phyloP scores from a whole-genome alignment of 192 early-diverging fungal species.

The Coemansia sp. region DNA sequence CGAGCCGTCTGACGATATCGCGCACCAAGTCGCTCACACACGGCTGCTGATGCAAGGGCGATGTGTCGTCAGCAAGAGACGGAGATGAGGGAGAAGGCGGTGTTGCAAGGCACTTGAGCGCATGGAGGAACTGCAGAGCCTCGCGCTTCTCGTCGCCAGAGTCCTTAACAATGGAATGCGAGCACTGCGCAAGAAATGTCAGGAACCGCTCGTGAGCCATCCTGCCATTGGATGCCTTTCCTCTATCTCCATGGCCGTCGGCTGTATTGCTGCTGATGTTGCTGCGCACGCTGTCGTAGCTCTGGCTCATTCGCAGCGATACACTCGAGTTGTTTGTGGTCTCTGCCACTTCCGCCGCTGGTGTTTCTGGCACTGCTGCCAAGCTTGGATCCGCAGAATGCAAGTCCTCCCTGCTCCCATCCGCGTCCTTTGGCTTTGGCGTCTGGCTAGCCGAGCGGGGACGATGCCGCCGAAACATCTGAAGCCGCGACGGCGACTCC shows the following conservation, averaged over 20 bases:
- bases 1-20: slow-evolving; percentile 28
- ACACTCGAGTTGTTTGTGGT: background rate
- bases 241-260: background rate
- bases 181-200: slow-evolving; percentile 26
- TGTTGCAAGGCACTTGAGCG: slow-evolving; percentile 11
- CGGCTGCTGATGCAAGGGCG: background rate
- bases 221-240: background rate
- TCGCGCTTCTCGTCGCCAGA: slow-evolving; percentile 4
- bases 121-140: slow-evolving; percentile 26
- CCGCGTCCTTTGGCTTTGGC: background rate
- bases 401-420: slow-evolving; percentile 7
- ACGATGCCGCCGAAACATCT: slow-evolving; percentile 40
- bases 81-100: slow-evolving; percentile 1
- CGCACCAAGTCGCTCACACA: slow-evolving; percentile 14
- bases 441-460: background rate
- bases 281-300: slow-evolving; percentile 9
- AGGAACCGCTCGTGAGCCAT: slow-evolving; percentile 23
- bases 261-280: background rate
- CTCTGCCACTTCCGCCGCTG: background rate
- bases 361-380: too few relatives aligned
- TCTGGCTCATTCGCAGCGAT: background rate
- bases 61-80: background rate
- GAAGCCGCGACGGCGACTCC: slow-evolving; percentile 21
- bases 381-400: too few relatives aligned
- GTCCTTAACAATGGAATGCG: slow-evolving; percentile 7